A percentile compares a stretch with the other conserved stretches of the same genome.
Evolutionary conservation across 2,329 filamentous ascomycete species (phyloP).

Genomic region (Fusarium drepaniforme): DNA sequence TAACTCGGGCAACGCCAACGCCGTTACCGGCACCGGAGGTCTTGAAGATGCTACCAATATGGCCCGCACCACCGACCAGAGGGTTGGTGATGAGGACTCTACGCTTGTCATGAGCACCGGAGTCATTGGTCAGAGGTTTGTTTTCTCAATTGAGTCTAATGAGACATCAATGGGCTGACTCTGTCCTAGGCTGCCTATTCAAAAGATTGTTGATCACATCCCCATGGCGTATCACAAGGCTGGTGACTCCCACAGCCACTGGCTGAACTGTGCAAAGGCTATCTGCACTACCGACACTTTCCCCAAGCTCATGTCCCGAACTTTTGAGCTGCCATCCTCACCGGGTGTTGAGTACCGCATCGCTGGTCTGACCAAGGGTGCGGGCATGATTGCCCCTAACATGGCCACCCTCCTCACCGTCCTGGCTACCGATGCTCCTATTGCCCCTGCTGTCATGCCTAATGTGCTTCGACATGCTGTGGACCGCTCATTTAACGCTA

Average conservation of each 20-base stretch:
- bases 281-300: slow-evolving; percentile 99
- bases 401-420: slow-evolving; percentile 97
- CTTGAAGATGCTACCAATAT: slow-evolving; percentile 89
- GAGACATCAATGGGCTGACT: slow-evolving; percentile 19
- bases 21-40: slow-evolving; percentile 91
- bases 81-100: slow-evolving; percentile 60
- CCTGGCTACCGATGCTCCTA: slow-evolving; percentile 89
- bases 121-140: slow-evolving; percentile 91
- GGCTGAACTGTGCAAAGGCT: slow-evolving; percentile 87
- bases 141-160: slow-evolving; percentile 10
- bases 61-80: slow-evolving; percentile 81
- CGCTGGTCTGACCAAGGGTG: slow-evolving; percentile 96
- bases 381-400: slow-evolving; percentile 99
- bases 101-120: slow-evolving; percentile 99
- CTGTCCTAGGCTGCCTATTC: slow-evolving; percentile 78
- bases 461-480: slow-evolving; percentile 79
- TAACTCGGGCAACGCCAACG: slow-evolving; percentile 97
- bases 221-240: slow-evolving; percentile 80
- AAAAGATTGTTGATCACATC: slow-evolving; percentile 88
- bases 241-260: slow-evolving; percentile 83
- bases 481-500: slow-evolving; percentile 92
- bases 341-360: slow-evolving; percentile 82
- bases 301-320: slow-evolving; percentile 89
- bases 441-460: slow-evolving; percentile 76
- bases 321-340: slow-evolving; percentile 87